A percentile compares a stretch with the other conserved stretches of the same genome.
Evolutionary conservation across 2,329 filamentous ascomycete genomes (phyloP).

Genomic region (Nothomitra cinnamomea): DNA sequence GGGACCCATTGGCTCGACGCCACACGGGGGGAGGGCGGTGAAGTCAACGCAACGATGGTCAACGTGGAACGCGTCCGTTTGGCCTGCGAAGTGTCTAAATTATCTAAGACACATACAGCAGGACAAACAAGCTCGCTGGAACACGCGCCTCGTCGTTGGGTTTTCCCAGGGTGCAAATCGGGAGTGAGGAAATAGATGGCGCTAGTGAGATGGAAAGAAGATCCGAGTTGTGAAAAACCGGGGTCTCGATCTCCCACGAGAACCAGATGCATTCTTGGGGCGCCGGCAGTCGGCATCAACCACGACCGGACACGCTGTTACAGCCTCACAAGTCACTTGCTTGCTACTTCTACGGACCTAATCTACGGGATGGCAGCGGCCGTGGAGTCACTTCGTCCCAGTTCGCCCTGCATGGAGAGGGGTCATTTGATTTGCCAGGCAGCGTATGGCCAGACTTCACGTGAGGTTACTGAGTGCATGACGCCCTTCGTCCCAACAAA

Average conservation of each 20-base stretch:
- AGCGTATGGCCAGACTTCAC: too few species aligned
- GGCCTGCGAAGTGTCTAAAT: neutral
- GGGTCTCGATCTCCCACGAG: neutral
- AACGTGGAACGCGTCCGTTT: neutral
- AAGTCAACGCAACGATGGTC: too few species aligned
- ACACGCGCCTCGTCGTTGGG: constrained; percentile 1
- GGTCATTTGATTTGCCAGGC: neutral
- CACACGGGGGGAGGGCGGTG: too few species aligned
- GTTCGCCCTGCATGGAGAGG: neutral
- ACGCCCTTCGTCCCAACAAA: too few species aligned
- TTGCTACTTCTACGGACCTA: constrained; percentile 39
- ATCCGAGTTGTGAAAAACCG: constrained; percentile 1
- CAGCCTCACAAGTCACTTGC: constrained; percentile 40
- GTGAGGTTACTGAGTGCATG: too few species aligned
- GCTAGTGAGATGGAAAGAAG: constrained; percentile 2
- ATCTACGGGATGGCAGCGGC: constrained; percentile 24
- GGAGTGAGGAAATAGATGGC: constrained; percentile 1
- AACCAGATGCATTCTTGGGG: neutral
- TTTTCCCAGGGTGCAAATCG: constrained; percentile 3
- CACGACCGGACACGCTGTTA: constrained; percentile 11
- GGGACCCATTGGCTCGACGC: neutral
- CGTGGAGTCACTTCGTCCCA: neutral
- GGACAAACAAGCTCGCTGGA: neutral
- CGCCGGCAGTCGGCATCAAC: neutral
- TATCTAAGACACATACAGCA: neutral